Evolutionary conservation across 257 asterid species (phyloP).

Genomic region (Plantago elongata): DNA sequence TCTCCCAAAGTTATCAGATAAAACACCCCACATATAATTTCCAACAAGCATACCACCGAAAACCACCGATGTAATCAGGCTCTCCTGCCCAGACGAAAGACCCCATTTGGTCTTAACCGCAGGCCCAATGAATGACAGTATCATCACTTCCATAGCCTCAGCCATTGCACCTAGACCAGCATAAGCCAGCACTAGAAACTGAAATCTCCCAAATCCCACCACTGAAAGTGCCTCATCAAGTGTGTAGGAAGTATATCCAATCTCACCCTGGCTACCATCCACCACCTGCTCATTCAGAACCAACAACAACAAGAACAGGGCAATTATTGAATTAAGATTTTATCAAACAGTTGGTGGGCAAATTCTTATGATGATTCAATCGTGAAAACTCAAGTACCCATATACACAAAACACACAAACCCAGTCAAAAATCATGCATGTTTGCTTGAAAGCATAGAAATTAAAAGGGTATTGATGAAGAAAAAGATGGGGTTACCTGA

Average conservation of each 20-base stretch:
- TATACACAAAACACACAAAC: too few relatives aligned
- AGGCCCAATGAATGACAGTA: conserved; percentile 71
- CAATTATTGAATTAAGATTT: background rate
- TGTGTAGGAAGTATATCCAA: conserved; percentile 34
- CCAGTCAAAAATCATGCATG: too few relatives aligned
- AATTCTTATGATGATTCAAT: background rate
- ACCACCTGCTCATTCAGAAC: conserved; percentile 24
- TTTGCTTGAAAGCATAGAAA: too few relatives aligned
- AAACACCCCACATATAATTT: conserved; percentile 61
- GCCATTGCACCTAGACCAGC: conserved; percentile 78
- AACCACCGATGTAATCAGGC: conserved; percentile 60
- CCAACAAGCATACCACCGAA: conserved; percentile 86
- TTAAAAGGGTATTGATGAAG: background rate
- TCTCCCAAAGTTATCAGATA: conserved; percentile 70
- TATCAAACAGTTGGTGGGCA: background rate
- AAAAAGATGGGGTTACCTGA: background rate
- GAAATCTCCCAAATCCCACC: conserved; percentile 79
- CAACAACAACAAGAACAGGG: background rate
- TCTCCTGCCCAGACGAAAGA: conserved; percentile 59
- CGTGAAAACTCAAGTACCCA: background rate
- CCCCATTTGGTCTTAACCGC: conserved; percentile 62
- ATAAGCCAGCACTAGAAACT: conserved; percentile 46
- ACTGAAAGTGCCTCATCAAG: conserved; percentile 61
- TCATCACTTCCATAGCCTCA: conserved; percentile 80
- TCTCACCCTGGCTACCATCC: background rate